Evolutionary conservation across 495 filamentous ascomycete species (phyloP), one percentile per base, ranked within the genome.

Genomic region (Penicillium malachiteum): DNA sequence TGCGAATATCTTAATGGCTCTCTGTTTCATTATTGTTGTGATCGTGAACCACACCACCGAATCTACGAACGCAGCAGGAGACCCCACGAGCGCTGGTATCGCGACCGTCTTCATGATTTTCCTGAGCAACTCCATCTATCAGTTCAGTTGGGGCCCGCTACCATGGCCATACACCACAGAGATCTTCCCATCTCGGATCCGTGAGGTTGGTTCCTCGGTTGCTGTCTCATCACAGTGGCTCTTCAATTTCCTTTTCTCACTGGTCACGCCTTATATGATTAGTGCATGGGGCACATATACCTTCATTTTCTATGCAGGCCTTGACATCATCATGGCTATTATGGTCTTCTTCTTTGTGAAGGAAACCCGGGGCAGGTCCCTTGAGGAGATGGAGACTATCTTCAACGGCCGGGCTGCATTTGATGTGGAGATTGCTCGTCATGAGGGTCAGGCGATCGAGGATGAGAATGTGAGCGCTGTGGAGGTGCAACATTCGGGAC

Each of bases 341-440:
- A 81, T 80, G 76, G 82, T 83, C 5, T 84, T 73, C 66, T 78
- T 85, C 52, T 81, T 76, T 38, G 74, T 87, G 0, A 85, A 84
- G 3, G 86, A 88, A 69, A 89, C 84, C 0, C 80, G 78, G 6
- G 79, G 81, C 0, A 59, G 73, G 38, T 68, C 70, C 52, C 60
- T 80, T 7, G 77, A 80, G 55, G 76, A 78, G 50, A 78, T 78
- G 73, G 72, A 78, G 32, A 66, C 52, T 2, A 63, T 66, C 6
- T 68, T 68, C 53, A 32, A 68, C 55, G 66, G 65, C 35, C 58
- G 43, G 16, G 65, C 65, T 38, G 63, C 63, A 2, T 68, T 66
- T 48, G 63, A 68, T 61, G 57, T 68, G 5, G 59, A 63, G 33
- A 37, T 52, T 38, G 59, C 53, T 5, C 42, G 65, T 5, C 57